Base-by-base conservation (phyloP, 164 flowering plant genomes). In the Buxus sempervirens region DNA sequence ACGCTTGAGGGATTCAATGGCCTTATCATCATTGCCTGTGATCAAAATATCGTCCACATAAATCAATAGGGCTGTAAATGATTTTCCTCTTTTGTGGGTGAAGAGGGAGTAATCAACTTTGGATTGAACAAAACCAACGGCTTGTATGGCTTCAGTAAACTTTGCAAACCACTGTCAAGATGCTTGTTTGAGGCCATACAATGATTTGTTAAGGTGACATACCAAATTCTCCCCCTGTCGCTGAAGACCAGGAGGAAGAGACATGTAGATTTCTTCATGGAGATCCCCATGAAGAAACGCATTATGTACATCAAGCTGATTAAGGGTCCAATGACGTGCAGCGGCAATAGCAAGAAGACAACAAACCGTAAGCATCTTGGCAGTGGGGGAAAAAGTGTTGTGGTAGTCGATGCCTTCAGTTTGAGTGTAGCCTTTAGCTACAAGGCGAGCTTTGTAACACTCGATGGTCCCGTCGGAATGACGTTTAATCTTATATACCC, bases 131-230 rank as follows among this genome's bases (percentile, higher is more conserved):
- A n/a, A n/a, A n/a, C n/a, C n/a, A n/a, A n/a, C n/a, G n/a, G n/a
- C n/a, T n/a, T n/a, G n/a, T n/a, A 69, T 8, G 0, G 20, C 32
- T 45, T 23, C 19, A 12, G 61, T n/a, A 23, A 69, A 26, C 32
- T 55, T 62, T n/a, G 27, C 22, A 54, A 28, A 53, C 66, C 72
- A 69, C 14, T 19, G 19, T 41, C 66, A 20, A 18, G 66, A 32
- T 7, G 60, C 66, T 54, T 69, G 66, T 38, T 69, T 69, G 0
- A 69, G 24, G 28, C n/a, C n/a, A n/a, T n/a, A n/a, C n/a, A n/a
- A n/a, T n/a, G n/a, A n/a, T n/a, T n/a, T n/a, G n/a, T n/a, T n/a
- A n/a, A n/a, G n/a, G n/a, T n/a, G n/a, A n/a, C n/a, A n/a, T n/a
- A n/a, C n/a, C n/a, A n/a, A n/a, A 21, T 32, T 18, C 21, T 26